A percentile compares a stretch with the other conserved stretches of the same genome.
Conservation (phyloP, 805 yeast genomes). For the Jamesozyma piceae region DNA sequence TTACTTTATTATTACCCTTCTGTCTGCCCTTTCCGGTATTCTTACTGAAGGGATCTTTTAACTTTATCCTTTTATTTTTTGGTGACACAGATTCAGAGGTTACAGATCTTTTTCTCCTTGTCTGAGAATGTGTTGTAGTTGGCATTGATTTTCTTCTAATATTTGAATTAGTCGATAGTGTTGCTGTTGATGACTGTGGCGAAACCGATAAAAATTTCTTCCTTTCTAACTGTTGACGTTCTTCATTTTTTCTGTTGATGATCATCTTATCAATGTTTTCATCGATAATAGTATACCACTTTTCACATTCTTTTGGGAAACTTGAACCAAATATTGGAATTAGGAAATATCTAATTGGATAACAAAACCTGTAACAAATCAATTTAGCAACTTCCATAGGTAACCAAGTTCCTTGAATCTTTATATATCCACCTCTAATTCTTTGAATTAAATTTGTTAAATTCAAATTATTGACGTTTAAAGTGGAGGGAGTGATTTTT, state of each 20-base stretch:
- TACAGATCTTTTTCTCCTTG: not conserved
- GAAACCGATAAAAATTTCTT: not conserved
- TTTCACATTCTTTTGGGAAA: constrained; percentile 37
- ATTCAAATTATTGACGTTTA: constrained; percentile 9
- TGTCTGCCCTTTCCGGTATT: not conserved
- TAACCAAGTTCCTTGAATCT: constrained; percentile 92
- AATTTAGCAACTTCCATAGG: constrained; percentile 59
- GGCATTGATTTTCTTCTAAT: not conserved
- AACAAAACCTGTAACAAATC: constrained; percentile 68
- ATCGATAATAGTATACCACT: constrained; percentile 27
- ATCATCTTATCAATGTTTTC: constrained; percentile 4
- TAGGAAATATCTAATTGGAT: constrained; percentile 61
- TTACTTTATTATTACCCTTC: not conserved
- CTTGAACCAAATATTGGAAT: constrained; percentile 71
- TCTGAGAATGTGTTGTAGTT: not conserved
- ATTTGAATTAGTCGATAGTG: not conserved
- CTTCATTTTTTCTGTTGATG: constrained; percentile 2
- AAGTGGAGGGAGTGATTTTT: constrained; percentile 1
- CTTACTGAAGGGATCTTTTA: not conserved
- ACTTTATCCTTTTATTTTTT: not conserved
- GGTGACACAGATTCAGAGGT: not conserved
- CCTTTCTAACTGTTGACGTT: not conserved
- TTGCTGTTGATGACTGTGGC: constrained; percentile 1
- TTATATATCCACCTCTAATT: constrained; percentile 82
- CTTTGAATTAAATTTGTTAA: constrained; percentile 37